phyloP scores from a whole-genome alignment of 2,329 filamentous ascomycete genomes.

The Pseudopithomyces maydicus region DNA sequence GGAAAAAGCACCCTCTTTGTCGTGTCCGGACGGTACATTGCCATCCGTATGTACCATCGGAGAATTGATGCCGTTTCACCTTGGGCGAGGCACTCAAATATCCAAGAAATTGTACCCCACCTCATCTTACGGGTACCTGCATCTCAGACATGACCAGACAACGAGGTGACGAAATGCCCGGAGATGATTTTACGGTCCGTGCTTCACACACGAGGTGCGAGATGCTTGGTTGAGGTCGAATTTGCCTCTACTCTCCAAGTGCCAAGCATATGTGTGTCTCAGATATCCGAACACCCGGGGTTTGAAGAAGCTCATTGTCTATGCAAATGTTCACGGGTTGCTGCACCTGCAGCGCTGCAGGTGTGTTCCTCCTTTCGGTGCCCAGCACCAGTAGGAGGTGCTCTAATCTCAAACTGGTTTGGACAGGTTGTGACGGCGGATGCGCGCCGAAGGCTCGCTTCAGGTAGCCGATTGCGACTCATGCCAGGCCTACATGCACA shows the following conservation, averaged over 20 bases:
- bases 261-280: background rate
- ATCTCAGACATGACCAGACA: background rate
- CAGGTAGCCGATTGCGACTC: background rate
- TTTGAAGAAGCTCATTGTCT: background rate
- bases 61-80: background rate
- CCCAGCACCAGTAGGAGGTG: no score
- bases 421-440: background rate
- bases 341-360: no score
- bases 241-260: background rate
- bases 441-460: background rate
- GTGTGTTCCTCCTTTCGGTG: no score
- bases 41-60: background rate
- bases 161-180: background rate
- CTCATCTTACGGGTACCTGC: conserved; percentile 3
- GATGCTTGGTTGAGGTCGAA: background rate
- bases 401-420: background rate
- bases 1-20: background rate
- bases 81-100: background rate
- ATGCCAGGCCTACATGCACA: background rate
- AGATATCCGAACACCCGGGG: background rate
- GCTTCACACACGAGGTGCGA: background rate
- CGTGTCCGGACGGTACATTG: background rate
- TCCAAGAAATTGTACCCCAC: background rate
- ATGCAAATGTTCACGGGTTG: background rate
- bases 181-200: background rate